phyloP scores from a whole-genome alignment of 2,329 filamentous ascomycete species.

The Aspergillus flavus region DNA sequence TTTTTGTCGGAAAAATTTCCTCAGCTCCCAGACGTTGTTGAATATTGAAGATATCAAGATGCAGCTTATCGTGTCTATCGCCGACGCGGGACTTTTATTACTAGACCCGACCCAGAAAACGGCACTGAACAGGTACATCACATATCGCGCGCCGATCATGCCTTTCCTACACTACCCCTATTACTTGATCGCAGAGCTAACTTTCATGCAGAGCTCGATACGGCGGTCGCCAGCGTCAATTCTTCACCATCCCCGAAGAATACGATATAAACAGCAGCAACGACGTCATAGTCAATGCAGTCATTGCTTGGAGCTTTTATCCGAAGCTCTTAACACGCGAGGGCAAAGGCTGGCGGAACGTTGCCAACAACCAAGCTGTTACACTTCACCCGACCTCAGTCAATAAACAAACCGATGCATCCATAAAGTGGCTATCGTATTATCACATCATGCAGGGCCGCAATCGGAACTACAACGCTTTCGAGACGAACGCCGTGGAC shows the following conservation, averaged over 20 bases:
- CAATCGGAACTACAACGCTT: slow-evolving; percentile 79
- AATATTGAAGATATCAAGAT: slow-evolving; percentile 97
- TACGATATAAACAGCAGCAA: slow-evolving; percentile 78
- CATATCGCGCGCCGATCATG: not conserved
- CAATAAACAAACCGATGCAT: slow-evolving; percentile 65
- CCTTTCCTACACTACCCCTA: not conserved
- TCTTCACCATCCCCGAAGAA: slow-evolving; percentile 78
- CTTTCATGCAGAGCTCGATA: slow-evolving; percentile 57
- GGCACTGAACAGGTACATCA: slow-evolving; percentile 62
- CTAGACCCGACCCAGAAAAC: slow-evolving; percentile 73
- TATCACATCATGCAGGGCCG: slow-evolving; percentile 96
- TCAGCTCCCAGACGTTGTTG: slow-evolving; percentile 81
- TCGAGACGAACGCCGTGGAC: slow-evolving; percentile 80
- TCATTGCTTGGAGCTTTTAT: slow-evolving; percentile 94
- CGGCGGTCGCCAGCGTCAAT: slow-evolving; percentile 67
- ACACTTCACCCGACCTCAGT: slow-evolving; percentile 86
- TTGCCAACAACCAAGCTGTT: slow-evolving; percentile 89
- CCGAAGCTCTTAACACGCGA: slow-evolving; percentile 87
- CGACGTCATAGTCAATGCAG: slow-evolving; percentile 75
- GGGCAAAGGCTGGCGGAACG: slow-evolving; percentile 83
- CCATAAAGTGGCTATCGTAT: slow-evolving; percentile 81
- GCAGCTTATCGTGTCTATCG: slow-evolving; percentile 81
- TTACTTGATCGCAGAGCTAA: slow-evolving; percentile 10
- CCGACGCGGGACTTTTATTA: slow-evolving; percentile 80
- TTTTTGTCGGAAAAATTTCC: slow-evolving; percentile 93